Percentiles rank a stretch among this genome's conserved stretches.
Conservation (phyloP, 306 rosid species). For the Cicer bijugum region DNA sequence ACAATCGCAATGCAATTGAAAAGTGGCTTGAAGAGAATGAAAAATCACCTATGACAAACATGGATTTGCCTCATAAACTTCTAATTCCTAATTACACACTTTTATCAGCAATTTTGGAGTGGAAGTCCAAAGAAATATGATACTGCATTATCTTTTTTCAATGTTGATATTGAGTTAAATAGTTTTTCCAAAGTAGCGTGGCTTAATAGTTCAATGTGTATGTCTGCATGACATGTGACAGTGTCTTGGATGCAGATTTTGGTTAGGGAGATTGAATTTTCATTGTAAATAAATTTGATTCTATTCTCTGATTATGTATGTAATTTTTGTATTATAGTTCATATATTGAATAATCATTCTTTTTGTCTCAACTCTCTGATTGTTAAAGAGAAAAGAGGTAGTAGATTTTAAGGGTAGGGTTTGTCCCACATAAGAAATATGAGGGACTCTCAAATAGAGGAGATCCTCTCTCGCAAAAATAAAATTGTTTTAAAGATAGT, state of each 20-base stretch:
- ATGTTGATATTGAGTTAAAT: conserved; percentile 11
- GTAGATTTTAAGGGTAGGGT: too few relatives aligned
- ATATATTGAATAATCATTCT: background rate
- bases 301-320: background rate
- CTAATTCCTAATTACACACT: conserved; percentile 80
- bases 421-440: too few relatives aligned
- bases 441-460: too few relatives aligned
- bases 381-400: too few relatives aligned
- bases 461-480: too few relatives aligned
- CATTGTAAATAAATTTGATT: conserved; percentile 44
- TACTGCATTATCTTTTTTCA: conserved; percentile 8
- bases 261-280: conserved; percentile 27
- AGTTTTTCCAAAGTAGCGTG: conserved; percentile 25
- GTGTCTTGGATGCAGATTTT: conserved; percentile 37
- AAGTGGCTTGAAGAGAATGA: conserved; percentile 70
- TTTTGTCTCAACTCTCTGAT: too few relatives aligned
- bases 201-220: conserved; percentile 18
- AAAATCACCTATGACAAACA: conserved; percentile 81
- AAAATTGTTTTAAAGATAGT: too few relatives aligned
- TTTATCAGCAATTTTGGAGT: conserved; percentile 87
- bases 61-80: conserved; percentile 67
- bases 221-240: background rate
- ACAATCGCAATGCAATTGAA: conserved; percentile 75
- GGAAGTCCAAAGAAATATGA: conserved; percentile 65
- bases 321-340: background rate